These are phyloP conservation scores for Leccinum subgranulosum DNA, from an alignment of 768 basidiomycete species.

Conservation along the genomic window DNA sequence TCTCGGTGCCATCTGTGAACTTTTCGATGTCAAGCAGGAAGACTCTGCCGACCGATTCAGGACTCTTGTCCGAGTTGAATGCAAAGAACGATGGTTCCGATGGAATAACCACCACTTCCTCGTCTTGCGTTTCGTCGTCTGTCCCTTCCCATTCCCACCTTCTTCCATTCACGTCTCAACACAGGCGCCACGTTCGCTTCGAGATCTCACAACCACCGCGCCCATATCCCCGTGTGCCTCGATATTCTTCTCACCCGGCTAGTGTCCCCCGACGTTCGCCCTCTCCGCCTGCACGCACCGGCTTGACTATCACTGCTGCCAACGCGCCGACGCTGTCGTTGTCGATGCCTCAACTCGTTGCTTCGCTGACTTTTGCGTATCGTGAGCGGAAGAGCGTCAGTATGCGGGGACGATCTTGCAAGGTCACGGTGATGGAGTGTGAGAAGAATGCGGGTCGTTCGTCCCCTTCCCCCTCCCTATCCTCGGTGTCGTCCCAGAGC, in stretches of 20 bases:
- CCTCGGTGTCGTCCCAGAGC: neutral
- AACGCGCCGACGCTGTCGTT: conserved; percentile 16
- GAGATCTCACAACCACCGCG: conserved; percentile 4
- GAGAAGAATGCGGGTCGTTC: conserved; percentile 14
- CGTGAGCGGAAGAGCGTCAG: conserved; percentile 21
- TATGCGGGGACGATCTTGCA: conserved; percentile 16
- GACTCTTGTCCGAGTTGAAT: neutral
- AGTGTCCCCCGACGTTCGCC: conserved; percentile 22
- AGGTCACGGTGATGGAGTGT: neutral
- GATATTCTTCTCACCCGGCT: neutral
- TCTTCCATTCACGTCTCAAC: conserved; percentile 3
- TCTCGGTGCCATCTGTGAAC: conserved; percentile 22
- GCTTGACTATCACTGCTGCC: neutral
- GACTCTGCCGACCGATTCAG: neutral
- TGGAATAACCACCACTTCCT: neutral
- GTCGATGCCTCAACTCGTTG: conserved; percentile 33
- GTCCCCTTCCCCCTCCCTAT: conserved; percentile 1
- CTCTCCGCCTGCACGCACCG: conserved; percentile 20
- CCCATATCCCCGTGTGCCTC: neutral
- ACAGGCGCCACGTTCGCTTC: conserved; percentile 25
- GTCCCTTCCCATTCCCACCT: conserved; percentile 2
- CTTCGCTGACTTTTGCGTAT: conserved; percentile 26
- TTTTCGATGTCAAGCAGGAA: conserved; percentile 13
- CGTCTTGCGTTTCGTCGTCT: neutral
- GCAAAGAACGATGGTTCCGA: neutral